Evolutionary conservation across 2,329 filamentous ascomycete genomes (phyloP).

Genomic region (Didymosphaeria variabile): DNA sequence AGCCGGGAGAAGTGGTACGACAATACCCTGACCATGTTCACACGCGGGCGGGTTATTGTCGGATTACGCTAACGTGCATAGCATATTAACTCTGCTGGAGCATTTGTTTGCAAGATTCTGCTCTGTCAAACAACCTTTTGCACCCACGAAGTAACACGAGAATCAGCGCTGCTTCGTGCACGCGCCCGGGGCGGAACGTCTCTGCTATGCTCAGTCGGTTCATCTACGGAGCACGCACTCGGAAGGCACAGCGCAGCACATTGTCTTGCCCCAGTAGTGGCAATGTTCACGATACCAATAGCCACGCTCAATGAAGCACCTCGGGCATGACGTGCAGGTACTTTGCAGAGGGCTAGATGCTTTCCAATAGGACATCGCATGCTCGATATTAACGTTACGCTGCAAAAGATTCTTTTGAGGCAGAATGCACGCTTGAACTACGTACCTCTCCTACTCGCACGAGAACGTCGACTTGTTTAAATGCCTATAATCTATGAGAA

Average conservation of each 20-base stretch:
- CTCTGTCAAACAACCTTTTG: not conserved
- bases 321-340: not conserved
- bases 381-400: constrained; percentile 6
- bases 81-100: not conserved
- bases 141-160: too few relatives aligned
- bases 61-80: not conserved
- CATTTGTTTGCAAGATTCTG: not conserved
- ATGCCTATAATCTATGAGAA: too few relatives aligned
- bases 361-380: not conserved
- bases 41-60: not conserved
- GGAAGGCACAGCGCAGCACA: too few relatives aligned
- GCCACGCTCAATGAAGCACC: not conserved
- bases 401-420: not conserved
- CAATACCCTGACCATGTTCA: constrained; percentile 19
- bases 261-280: not conserved
- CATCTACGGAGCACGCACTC: too few relatives aligned
- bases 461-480: not conserved
- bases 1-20: constrained; percentile 29
- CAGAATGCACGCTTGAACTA: constrained; percentile 4
- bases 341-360: not conserved
- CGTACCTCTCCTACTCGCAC: not conserved
- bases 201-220: too few relatives aligned
- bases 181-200: too few relatives aligned
- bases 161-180: too few relatives aligned
- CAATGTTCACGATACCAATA: not conserved